Evolutionary conservation across 768 basidiomycete genomes (phyloP).

Genomic region (Tubosaeta brunneosetosa): DNA sequence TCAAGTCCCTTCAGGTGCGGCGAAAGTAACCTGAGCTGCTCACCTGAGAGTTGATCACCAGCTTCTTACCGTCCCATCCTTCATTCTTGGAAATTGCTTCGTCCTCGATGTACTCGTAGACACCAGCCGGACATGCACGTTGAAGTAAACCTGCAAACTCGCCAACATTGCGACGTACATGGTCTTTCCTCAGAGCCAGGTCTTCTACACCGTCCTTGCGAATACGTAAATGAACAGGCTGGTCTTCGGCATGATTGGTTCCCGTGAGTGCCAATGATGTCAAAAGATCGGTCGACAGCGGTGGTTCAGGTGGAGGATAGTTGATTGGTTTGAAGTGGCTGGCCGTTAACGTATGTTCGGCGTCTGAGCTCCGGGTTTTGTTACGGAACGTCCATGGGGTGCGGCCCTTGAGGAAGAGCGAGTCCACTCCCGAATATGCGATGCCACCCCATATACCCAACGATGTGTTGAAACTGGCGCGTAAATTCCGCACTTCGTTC

Average conservation of each 20-base stretch:
- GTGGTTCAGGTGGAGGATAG: slow-evolving; percentile 84
- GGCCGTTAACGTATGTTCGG: slow-evolving; percentile 67
- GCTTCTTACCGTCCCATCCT: slow-evolving; percentile 76
- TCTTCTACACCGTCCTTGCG: slow-evolving; percentile 40
- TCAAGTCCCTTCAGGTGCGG: background rate
- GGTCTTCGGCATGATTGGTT: slow-evolving; percentile 97
- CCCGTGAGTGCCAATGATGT: slow-evolving; percentile 87
- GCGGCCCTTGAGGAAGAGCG: slow-evolving; percentile 75
- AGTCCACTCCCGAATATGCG: slow-evolving; percentile 84
- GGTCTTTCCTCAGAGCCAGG: slow-evolving; percentile 45
- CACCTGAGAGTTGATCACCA: slow-evolving; percentile 96
- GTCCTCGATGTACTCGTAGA: slow-evolving; percentile 92
- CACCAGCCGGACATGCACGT: slow-evolving; percentile 88
- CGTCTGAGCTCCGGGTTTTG: slow-evolving; percentile 48
- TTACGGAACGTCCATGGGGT: slow-evolving; percentile 92
- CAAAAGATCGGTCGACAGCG: slow-evolving; percentile 88
- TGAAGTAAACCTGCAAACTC: slow-evolving; percentile 88
- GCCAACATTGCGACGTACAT: slow-evolving; percentile 69
- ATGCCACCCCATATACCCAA: slow-evolving; percentile 87
- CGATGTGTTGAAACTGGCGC: slow-evolving; percentile 79
- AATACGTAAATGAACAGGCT: slow-evolving; percentile 83
- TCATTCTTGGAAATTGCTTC: slow-evolving; percentile 46
- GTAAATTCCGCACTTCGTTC: slow-evolving; percentile 84
- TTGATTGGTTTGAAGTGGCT: slow-evolving; percentile 65
- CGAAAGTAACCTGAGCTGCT: slow-evolving; percentile 11